These are phyloP conservation scores for Limonomyces culmigenus DNA, from an alignment of 1,284 basidiomycete species.

Conservation along the genomic window DNA sequence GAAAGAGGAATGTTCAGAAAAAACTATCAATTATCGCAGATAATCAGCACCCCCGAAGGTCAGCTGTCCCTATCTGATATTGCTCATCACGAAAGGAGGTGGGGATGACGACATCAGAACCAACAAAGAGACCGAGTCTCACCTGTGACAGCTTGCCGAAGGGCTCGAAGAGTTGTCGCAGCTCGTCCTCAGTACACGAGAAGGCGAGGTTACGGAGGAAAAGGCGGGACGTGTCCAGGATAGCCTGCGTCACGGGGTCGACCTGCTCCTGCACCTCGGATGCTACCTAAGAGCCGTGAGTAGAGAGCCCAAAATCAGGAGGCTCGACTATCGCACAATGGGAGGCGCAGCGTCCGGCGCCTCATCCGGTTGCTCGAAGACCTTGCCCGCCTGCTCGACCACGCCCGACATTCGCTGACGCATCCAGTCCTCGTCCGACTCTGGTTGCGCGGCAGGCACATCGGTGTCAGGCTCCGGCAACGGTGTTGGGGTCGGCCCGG, in stretches of 20 bases:
- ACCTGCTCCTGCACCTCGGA: background rate
- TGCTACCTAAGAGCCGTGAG: background rate
- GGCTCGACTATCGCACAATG: too few species aligned
- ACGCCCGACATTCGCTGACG: slow-evolving; percentile 39
- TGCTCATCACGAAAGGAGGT: slow-evolving; percentile 18
- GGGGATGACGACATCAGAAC: background rate
- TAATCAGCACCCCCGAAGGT: slow-evolving; percentile 38
- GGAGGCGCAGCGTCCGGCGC: slow-evolving; percentile 19
- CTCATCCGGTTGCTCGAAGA: slow-evolving; percentile 43
- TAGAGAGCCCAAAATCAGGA: slow-evolving; percentile 4
- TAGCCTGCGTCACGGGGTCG: slow-evolving; percentile 33
- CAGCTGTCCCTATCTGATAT: slow-evolving; percentile 28
- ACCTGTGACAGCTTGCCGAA: slow-evolving; percentile 69
- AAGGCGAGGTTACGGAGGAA: slow-evolving; percentile 90
- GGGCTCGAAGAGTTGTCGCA: slow-evolving; percentile 48
- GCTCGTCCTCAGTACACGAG: slow-evolving; percentile 60
- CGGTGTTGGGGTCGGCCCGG: slow-evolving; percentile 4
- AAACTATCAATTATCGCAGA: slow-evolving; percentile 36
- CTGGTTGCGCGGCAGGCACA: slow-evolving; percentile 10
- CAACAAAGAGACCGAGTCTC: slow-evolving; percentile 14
- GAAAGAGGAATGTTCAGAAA: slow-evolving; percentile 10
- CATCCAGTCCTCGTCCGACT: slow-evolving; percentile 66
- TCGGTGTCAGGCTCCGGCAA: too few species aligned
- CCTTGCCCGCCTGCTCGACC: slow-evolving; percentile 29
- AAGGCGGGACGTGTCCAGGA: slow-evolving; percentile 65